Conservation (phyloP, 2,329 filamentous ascomycete genomes). For the Diaporthe eres region DNA sequence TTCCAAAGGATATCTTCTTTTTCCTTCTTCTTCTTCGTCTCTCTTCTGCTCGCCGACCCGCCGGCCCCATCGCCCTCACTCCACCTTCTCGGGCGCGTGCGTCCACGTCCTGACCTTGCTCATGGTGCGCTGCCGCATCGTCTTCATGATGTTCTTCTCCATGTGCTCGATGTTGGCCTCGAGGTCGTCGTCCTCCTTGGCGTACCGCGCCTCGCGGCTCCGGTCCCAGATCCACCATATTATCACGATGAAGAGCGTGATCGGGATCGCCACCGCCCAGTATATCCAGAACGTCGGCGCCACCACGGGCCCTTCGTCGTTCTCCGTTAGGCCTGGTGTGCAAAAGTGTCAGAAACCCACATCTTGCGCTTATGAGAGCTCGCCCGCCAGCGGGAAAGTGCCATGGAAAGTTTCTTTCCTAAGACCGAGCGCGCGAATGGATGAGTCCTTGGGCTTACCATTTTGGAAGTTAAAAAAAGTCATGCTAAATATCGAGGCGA, state of each 20-base stretch:
- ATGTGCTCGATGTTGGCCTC: constrained; percentile 69
- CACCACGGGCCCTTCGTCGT: constrained; percentile 57
- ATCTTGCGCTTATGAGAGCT: no score
- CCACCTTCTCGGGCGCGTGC: constrained; percentile 42
- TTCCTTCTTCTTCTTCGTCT: background rate
- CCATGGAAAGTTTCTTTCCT: no score
- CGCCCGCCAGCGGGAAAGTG: background rate
- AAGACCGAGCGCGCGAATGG: background rate
- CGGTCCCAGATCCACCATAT: constrained; percentile 69
- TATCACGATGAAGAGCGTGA: constrained; percentile 68
- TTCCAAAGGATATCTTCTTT: background rate
- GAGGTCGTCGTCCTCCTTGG: constrained; percentile 64
- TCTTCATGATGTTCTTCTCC: constrained; percentile 70
- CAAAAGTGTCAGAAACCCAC: background rate
- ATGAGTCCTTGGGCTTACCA: constrained; percentile 49
- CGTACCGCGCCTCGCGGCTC: constrained; percentile 63
- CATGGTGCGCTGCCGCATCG: constrained; percentile 70
- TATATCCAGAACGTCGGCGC: constrained; percentile 73
- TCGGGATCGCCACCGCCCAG: constrained; percentile 71
- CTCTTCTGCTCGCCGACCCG: background rate
- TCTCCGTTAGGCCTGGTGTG: constrained; percentile 15
- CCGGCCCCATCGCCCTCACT: background rate
- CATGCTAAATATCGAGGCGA: constrained; percentile 76
- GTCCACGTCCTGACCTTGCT: constrained; percentile 70
- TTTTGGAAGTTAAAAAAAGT: constrained; percentile 75